phyloP scores from a whole-genome alignment of 176 grass and related monocot genomes.

The Dactylis glomerata region DNA sequence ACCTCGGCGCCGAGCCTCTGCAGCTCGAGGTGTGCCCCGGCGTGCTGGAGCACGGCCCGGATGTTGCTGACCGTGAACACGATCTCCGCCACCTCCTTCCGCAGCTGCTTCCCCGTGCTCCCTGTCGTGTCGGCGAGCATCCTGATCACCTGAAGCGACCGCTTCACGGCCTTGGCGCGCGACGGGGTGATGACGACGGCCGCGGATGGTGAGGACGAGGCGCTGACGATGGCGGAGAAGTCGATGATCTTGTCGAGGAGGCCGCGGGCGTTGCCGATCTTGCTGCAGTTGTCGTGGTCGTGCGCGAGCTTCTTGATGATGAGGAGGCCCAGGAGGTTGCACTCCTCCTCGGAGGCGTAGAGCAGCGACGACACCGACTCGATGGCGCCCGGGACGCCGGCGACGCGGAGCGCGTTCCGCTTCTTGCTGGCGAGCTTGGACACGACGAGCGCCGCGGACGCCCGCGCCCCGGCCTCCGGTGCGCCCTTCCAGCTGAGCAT shows the following conservation, averaged over 20 bases:
- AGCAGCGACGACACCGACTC: slow-evolving; percentile 67
- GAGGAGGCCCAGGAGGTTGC: slow-evolving; percentile 66
- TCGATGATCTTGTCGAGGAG: slow-evolving; percentile 79
- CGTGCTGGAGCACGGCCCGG: slow-evolving; percentile 51
- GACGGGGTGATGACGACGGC: neutral
- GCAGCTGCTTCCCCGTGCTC: slow-evolving; percentile 43
- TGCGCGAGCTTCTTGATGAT: slow-evolving; percentile 79
- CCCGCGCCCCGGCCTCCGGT: slow-evolving; percentile 28
- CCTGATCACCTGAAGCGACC: slow-evolving; percentile 68
- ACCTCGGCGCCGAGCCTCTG: slow-evolving; percentile 59
- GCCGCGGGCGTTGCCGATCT: slow-evolving; percentile 61
- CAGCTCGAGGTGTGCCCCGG: slow-evolving; percentile 15
- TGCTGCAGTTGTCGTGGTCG: slow-evolving; percentile 66
- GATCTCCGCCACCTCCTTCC: slow-evolving; percentile 55
- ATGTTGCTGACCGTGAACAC: slow-evolving; percentile 83
- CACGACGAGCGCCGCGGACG: slow-evolving; percentile 56
- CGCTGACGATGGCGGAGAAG: slow-evolving; percentile 36
- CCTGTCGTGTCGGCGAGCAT: slow-evolving; percentile 68
- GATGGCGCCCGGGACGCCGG: slow-evolving; percentile 48
- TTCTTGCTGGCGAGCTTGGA: slow-evolving; percentile 73
- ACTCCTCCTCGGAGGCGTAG: slow-evolving; percentile 30
- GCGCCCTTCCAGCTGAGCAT: slow-evolving; percentile 59
- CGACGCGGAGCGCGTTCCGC: slow-evolving; percentile 50
- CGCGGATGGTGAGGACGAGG: neutral
- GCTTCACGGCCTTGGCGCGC: slow-evolving; percentile 53